Evolutionary conservation across 1,284 basidiomycete genomes (phyloP), one percentile per base, ranked within the genome.

Genomic region (Vanrija humicola): DNA sequence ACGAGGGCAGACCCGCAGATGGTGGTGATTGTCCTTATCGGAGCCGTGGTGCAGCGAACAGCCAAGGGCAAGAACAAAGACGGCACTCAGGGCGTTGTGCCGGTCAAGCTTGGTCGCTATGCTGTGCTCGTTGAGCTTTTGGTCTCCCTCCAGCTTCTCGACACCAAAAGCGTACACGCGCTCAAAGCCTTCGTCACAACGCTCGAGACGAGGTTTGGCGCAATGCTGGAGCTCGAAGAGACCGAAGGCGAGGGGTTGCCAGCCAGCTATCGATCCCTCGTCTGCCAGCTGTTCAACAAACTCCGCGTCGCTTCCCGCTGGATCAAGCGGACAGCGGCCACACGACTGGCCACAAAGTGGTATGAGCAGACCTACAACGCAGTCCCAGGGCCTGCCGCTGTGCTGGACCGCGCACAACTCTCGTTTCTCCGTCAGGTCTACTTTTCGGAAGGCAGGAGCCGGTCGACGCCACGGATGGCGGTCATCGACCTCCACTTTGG

Each of bases 1-100:
- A 81, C 79, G 1, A 45, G 58, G 3, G 80, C 83, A 19, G 85
- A 89, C 70, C 80, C 85, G 2, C 86, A 89, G 64, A 90, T 90
- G 88, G 77, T 89, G 56, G 78, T 83, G 4, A 82, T 89, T 5
- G 86, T 86, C 5, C 70, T 89, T 7, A 66, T 72, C 55, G 73
- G 71, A 15, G 64, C 66, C 48, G 54, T 57, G 12, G 48, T 43
- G 3, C 59, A 62, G 1, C 64, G 66, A 59, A 54, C 56, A n/a
- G 56, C 55, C 67, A 74, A 74, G 45, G 73, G 72, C 0, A 72
- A 75, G 52, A 70, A 64, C 2, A 69, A 69, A 48, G 72, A 72
- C 29, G 74, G 63, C 0, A 68, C n/a, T 3, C 40, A 46, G 21
- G 53, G 55, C 5, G 82, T 79, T 78, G 79, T 79, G 2, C 77